These are phyloP conservation scores for Venustampulla echinocandica DNA, from an alignment of 495 filamentous ascomycete genomes.

Conservation along the genomic window DNA sequence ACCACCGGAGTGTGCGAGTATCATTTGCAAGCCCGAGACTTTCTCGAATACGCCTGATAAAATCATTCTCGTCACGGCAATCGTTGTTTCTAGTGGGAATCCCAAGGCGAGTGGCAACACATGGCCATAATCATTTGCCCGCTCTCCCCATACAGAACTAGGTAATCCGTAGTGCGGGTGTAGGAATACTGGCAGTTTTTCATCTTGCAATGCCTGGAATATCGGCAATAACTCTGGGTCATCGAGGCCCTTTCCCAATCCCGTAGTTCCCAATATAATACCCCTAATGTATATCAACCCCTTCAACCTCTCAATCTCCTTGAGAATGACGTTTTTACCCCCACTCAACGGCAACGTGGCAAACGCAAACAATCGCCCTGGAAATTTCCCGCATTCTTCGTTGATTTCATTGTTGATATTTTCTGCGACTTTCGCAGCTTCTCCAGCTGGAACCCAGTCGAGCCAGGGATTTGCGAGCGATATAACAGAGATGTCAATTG, in stretches of 20 bases:
- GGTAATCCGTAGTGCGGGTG: constrained; percentile 94
- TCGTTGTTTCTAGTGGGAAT: constrained; percentile 90
- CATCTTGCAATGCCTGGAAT: constrained; percentile 57
- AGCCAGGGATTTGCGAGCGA: constrained; percentile 95
- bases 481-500: constrained; percentile 74
- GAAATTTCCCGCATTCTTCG: constrained; percentile 49
- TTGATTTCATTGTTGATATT: constrained; percentile 73
- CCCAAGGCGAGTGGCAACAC: constrained; percentile 80
- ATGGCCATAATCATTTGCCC: constrained; percentile 70
- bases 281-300: constrained; percentile 62
- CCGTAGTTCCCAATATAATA: constrained; percentile 80
- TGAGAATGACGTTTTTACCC: constrained; percentile 46
- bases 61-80: constrained; percentile 82
- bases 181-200: constrained; percentile 62
- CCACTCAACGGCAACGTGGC: constrained; percentile 73
- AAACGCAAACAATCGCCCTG: constrained; percentile 65
- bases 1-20: constrained; percentile 84
- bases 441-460: constrained; percentile 62
- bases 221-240: constrained; percentile 64
- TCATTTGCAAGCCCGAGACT: constrained; percentile 57
- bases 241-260: constrained; percentile 74
- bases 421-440: constrained; percentile 52
- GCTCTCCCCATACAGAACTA: constrained; percentile 62
- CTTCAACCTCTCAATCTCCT: constrained; percentile 54
- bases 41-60: constrained; percentile 77